Conservation (phyloP, 2,329 filamentous ascomycete genomes). For the Zasmidium citrigriseum region DNA sequence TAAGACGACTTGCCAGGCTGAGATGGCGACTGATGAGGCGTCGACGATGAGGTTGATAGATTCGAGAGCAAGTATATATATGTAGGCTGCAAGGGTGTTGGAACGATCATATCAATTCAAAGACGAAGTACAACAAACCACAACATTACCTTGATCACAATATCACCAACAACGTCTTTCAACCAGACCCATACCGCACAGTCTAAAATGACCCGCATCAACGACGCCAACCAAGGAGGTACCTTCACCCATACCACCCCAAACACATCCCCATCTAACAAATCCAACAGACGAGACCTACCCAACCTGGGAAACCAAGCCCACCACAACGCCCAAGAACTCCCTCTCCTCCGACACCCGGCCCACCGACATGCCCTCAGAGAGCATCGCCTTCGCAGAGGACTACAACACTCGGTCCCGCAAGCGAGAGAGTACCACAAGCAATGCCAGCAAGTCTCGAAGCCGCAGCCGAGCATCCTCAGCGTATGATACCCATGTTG, state of each 20-base stretch:
- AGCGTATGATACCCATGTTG: not conserved
- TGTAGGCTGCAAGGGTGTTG: too few species aligned
- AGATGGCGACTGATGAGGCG: not conserved
- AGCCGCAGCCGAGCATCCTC: not conserved
- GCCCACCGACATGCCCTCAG: not conserved
- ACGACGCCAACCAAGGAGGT: not conserved
- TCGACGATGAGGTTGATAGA: not conserved
- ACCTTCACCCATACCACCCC: not conserved
- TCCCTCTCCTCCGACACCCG: not conserved
- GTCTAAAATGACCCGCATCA: not conserved
- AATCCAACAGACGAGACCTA: not conserved
- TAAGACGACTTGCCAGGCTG: not conserved
- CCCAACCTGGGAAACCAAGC: not conserved
- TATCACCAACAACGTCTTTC: not conserved
- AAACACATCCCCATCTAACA: too few species aligned
- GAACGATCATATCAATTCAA: not conserved
- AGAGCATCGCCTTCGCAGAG: conserved; percentile 3
- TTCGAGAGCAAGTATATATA: not conserved
- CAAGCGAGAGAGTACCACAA: not conserved
- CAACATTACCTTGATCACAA: not conserved
- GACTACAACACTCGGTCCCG: conserved; percentile 1
- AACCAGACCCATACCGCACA: not conserved
- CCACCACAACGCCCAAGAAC: not conserved
- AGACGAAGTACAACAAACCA: not conserved
- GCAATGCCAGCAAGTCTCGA: not conserved